Evolutionary conservation across 805 yeast genomes (phyloP), one percentile per base, ranked within the genome.

Genomic region (Ogataea trehalophila): DNA sequence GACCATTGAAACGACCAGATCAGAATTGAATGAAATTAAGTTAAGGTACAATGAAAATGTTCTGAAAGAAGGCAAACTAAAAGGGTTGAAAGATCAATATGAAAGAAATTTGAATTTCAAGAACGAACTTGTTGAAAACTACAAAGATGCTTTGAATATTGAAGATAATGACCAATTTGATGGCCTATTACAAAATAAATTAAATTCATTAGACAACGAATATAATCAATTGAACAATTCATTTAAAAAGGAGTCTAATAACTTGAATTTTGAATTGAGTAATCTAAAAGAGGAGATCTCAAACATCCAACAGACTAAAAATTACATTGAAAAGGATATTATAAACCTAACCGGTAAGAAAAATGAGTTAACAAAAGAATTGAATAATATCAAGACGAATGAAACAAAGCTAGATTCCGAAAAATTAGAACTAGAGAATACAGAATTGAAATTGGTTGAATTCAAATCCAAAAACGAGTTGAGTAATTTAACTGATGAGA

Each of bases 61-160:
- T 1, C 66, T 79, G 33, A 57, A 68, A 43, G 80, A 79, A 51
- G 95, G 92, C 5, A 74, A 78, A 42, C 63, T 83, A 40, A 69
- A 70, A 44, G 76, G 66, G 2, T 49, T 57, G 11, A 48, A 56
- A 37, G 63, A 58, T 14, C 57, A 49, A 33, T 60, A 60, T 53
- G 52, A 54, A 20, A 41, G 40, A 8, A 56, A 61, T 54, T 46
- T 47, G 37, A 29, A 45, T 42, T 51, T 31, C 44, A 49, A 49
- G 44, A 48, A 37, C 35, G 39, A 46, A 8, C 20, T 56, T 8
- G 44, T 58, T 16, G 39, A 40, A 13, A 33, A 52, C 37, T 47
- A 43, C 20, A 23, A 45, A 6, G 36, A 20, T 13, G 15, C 42
- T 13, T 36, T 60, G 35, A 44, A 37, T 14, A 23, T 46, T 22